Conservation (phyloP, 2,329 filamentous ascomycete species). For the Shiraia sp. region DNA sequence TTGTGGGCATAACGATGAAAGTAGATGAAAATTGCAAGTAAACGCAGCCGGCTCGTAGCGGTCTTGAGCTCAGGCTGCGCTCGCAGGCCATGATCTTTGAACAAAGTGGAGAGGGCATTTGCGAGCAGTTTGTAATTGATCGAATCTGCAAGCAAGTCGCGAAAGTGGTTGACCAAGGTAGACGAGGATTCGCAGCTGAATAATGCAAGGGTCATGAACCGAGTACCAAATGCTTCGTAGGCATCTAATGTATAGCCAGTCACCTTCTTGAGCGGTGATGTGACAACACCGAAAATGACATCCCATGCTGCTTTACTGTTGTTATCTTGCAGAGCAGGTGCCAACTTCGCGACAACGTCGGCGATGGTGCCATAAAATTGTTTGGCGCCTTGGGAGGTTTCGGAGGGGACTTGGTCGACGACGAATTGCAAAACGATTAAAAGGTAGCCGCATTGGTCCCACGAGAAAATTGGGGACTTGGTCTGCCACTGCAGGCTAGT, state of each 20-base stretch:
- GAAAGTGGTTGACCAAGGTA: constrained; percentile 26
- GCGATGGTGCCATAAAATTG: constrained; percentile 40
- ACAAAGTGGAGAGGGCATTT: constrained; percentile 33
- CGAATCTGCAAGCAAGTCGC: constrained; percentile 48
- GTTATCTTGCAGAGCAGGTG: constrained; percentile 4
- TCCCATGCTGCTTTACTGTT: constrained; percentile 11
- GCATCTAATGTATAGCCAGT: constrained; percentile 42
- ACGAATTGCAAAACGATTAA: constrained; percentile 34
- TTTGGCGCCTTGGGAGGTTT: constrained; percentile 38
- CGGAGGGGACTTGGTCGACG: constrained; percentile 36
- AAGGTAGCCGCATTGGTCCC: constrained; percentile 15
- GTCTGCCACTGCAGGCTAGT: constrained; percentile 32
- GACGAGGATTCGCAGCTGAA: constrained; percentile 35
- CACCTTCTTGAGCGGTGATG: constrained; percentile 37
- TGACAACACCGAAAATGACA: constrained; percentile 23
- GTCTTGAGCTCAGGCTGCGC: constrained; percentile 35
- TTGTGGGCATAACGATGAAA: constrained; percentile 57
- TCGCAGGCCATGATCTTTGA: constrained; percentile 32
- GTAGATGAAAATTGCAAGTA: constrained; percentile 64
- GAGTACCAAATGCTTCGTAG: constrained; percentile 45
- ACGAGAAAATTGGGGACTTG: constrained; percentile 10
- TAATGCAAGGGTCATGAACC: constrained; percentile 49
- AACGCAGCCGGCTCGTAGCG: constrained; percentile 54
- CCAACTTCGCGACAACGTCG: constrained; percentile 20
- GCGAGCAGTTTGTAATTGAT: constrained; percentile 56